These are phyloP conservation scores for Ogataea trehalophila DNA, from an alignment of 805 yeast species.

Conservation along the genomic window DNA sequence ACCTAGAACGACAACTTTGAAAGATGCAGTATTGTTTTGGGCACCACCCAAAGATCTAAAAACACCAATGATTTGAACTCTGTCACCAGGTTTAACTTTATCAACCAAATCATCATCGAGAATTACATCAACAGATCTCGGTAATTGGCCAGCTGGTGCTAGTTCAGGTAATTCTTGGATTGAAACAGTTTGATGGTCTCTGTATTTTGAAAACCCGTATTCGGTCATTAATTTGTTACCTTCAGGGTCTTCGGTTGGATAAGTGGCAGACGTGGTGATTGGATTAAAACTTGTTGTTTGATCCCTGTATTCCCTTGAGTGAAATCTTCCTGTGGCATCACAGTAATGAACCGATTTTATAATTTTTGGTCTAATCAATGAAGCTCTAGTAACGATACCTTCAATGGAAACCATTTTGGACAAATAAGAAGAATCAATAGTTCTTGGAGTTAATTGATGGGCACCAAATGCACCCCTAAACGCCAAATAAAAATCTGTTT, in stretches of 20 bases:
- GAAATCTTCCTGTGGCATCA: constrained; percentile 76
- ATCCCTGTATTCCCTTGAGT: constrained; percentile 88
- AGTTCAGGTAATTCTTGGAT: constrained; percentile 97
- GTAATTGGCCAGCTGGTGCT: constrained; percentile 97
- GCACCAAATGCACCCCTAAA: constrained; percentile 91
- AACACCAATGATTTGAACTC: constrained; percentile 91
- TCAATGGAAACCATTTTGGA: constrained; percentile 84
- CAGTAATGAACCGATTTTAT: constrained; percentile 90
- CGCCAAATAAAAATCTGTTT: constrained; percentile 66
- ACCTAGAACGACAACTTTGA: constrained; percentile 79
- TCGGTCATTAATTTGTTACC: constrained; percentile 88
- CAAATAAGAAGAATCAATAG: constrained; percentile 69
- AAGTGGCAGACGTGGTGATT: constrained; percentile 74
- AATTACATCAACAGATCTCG: constrained; percentile 88
- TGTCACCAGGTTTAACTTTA: constrained; percentile 89
- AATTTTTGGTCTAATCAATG: constrained; percentile 88
- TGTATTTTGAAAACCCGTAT: constrained; percentile 85
- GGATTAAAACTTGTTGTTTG: constrained; percentile 89
- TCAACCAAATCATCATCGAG: constrained; percentile 95
- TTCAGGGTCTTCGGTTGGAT: constrained; percentile 89
- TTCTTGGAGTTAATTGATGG: constrained; percentile 81
- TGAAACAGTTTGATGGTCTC: constrained; percentile 90
- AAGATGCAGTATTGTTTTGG: constrained; percentile 55
- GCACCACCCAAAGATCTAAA: constrained; percentile 87
- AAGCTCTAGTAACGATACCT: constrained; percentile 93